Base-by-base conservation (phyloP, 2,329 filamentous ascomycete genomes). In the Sclerotiophoma versabilis region DNA sequence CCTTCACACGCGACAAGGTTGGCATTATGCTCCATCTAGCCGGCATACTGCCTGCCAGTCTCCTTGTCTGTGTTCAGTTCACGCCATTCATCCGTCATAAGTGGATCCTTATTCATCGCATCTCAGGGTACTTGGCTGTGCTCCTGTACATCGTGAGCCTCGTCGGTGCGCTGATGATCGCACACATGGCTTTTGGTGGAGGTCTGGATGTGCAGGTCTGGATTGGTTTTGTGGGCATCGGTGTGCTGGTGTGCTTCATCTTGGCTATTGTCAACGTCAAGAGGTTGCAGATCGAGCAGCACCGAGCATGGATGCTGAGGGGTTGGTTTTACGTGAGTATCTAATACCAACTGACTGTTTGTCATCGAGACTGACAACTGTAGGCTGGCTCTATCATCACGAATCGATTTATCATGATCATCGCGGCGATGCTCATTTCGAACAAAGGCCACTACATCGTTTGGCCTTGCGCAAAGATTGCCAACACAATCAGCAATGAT, bases 251-350 rank as follows among this genome's bases (percentile, higher is more conserved):
- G 1, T 75, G 77, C 9, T 67, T 84, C 20, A 56, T 65, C 0
- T 54, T 87, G 36, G 81, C 84, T 1, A 80, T 79, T 26, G 75
- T 81, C 65, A 86, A 86, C 57, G 81, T 88, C 68, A 86, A 83
- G 66, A 73, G 76, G 2, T 69, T 87, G 2, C 84, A 87, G 63
- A 84, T 89, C 15, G 64, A 69, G 37, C 65, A 69, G 44, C 63
- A 80, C 7, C 57, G 69, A 30, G 65, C 64, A 1, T 68, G 64
- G 68, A 67, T 69, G 67, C 51, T 69, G 1, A 57, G 67, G 25
- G 68, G 64, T 1, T 72, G 69, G 70, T 70, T 70, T 14, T 63
- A 65, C 20, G 64, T 68, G 53, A 46, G 64, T 59, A 3, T 2
- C 15, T 3, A 41, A 4, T 10, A 9, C 9, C 5, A 10, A 5